These are phyloP conservation scores for Russula vinacea DNA, from an alignment of 768 basidiomycete species.

Conservation along the genomic window DNA sequence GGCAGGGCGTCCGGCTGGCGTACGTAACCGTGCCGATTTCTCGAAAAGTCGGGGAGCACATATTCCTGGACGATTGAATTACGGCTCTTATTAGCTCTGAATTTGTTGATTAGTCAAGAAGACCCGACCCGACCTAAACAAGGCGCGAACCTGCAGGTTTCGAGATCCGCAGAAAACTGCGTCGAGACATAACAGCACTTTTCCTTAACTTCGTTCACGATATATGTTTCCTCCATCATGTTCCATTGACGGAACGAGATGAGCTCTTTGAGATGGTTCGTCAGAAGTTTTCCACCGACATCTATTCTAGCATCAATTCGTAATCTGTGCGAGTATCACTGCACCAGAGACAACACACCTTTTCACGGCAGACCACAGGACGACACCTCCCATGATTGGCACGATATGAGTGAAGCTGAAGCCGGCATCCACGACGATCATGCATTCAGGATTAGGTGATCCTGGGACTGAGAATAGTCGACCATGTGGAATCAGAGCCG, in stretches of 20 bases:
- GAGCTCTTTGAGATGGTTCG: conserved; percentile 91
- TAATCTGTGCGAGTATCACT: neutral
- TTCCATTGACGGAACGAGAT: conserved; percentile 97
- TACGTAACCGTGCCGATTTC: conserved; percentile 57
- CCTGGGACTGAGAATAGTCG: conserved; percentile 55
- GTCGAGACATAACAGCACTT: conserved; percentile 81
- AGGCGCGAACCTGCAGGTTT: conserved; percentile 66
- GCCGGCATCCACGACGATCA: conserved; percentile 81
- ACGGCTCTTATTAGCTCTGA: conserved; percentile 50
- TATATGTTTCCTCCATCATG: conserved; percentile 95
- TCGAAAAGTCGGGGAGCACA: conserved; percentile 82
- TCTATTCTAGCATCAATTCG: conserved; percentile 61
- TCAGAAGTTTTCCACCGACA: conserved; percentile 91
- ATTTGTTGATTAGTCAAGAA: conserved; percentile 6
- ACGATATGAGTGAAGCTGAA: conserved; percentile 94
- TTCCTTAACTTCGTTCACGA: conserved; percentile 92
- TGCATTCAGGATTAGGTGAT: conserved; percentile 66
- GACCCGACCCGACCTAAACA: conserved; percentile 13
- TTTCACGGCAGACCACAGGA: conserved; percentile 80
- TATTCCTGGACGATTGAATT: conserved; percentile 85
- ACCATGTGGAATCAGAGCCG: conserved; percentile 74
- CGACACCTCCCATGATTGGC: conserved; percentile 69
- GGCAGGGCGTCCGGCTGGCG: conserved; percentile 52
- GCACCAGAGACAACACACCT: conserved; percentile 28
- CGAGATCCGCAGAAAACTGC: conserved; percentile 69